Base-by-base conservation (phyloP, 139 green algal genomes). In the Closterium sp. region DNA sequence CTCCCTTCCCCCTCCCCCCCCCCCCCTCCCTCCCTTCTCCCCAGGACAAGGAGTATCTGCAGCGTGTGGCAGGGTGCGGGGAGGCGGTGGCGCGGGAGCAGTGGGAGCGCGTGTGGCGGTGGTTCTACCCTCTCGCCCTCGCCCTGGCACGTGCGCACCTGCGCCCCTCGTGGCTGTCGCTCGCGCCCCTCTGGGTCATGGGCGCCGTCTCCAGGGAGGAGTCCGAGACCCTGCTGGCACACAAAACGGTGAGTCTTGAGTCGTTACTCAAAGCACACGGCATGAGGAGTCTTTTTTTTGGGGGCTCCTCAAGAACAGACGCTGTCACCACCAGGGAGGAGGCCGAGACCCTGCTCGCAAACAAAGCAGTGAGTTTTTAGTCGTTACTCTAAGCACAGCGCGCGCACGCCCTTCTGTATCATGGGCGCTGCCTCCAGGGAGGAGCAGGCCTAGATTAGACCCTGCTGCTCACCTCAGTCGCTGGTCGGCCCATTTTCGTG, bases 21-120 rank as follows among this genome's bases (percentile, higher is more conserved):
- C 30, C 3, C 19, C 86, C n/a, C 8, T 84, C 86, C 8, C 28
- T 31, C 9, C 30, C 30, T 4, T 89, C 64, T 34, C 9, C 31
- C n/a, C 32, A 84, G 30, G 86, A 89, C 28, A 31, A 84, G 66
- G 86, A 43, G 7, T 84, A 81, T 28, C n/a, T 89, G 35, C 86
- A 33, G 34, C 35, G 35, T 19, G 34, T 89, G 34, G 86, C 86
- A 33, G 35, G 87, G 32, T 91, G 87, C 34, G 81, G 87, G 34
- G 87, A 84, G 33, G 33, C 34, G 25, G 32, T 91, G 19, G 36
- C 35, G 23, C 23, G 34, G 35, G 87, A 86, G 21, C 35, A 87
- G 34, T 91, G 55, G 23, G 76, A 92, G 84, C 83, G 32, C 32
- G 81, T 92, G 31, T 92, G 89, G 88, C 88, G 88, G 9, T 91